These are phyloP conservation scores for Coemansia sp. DNA, from an alignment of 371 early-diverging fungal species.

Conservation along the genomic window DNA sequence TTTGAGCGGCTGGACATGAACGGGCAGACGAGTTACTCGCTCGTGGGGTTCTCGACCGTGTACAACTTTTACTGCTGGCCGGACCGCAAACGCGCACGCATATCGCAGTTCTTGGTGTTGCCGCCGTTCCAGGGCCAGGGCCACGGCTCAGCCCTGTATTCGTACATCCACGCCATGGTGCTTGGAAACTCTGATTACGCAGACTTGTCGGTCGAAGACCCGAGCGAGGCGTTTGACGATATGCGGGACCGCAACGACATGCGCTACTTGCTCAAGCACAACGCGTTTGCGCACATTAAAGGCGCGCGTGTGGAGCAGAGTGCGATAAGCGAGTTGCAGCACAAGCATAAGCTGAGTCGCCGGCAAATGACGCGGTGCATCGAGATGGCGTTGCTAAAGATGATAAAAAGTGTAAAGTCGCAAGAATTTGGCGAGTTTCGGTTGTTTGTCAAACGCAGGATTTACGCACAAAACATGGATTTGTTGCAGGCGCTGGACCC, in stretches of 20 bases:
- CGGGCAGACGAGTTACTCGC: conserved; percentile 56
- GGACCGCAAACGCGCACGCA: conserved; percentile 72
- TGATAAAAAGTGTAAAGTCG: conserved; percentile 53
- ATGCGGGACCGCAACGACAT: conserved; percentile 84
- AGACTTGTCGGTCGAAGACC: conserved; percentile 78
- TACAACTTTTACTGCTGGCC: conserved; percentile 84
- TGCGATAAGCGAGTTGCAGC: conserved; percentile 57
- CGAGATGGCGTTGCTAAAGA: conserved; percentile 70
- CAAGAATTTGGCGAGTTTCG: conserved; percentile 61
- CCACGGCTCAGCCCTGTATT: conserved; percentile 79
- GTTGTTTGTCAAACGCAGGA: conserved; percentile 76
- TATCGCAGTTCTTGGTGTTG: conserved; percentile 88
- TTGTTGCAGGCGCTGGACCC: conserved; percentile 62
- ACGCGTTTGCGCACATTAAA: conserved; percentile 60
- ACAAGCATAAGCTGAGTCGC: conserved; percentile 47
- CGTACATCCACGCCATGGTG: conserved; percentile 61
- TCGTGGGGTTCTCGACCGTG: conserved; percentile 77
- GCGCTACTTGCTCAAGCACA: conserved; percentile 58
- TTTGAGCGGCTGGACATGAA: conserved; percentile 48
- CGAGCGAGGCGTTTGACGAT: conserved; percentile 82
- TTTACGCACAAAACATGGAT: conserved; percentile 77
- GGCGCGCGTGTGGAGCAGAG: conserved; percentile 62
- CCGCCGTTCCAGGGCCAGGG: conserved; percentile 84
- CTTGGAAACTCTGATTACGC: conserved; percentile 27
- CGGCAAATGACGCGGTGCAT: conserved; percentile 75